A percentile compares a stretch with the other conserved stretches of the same genome.
Evolutionary conservation across 495 filamentous ascomycete genomes (phyloP).

Genomic region (Aspergillus campestris): DNA sequence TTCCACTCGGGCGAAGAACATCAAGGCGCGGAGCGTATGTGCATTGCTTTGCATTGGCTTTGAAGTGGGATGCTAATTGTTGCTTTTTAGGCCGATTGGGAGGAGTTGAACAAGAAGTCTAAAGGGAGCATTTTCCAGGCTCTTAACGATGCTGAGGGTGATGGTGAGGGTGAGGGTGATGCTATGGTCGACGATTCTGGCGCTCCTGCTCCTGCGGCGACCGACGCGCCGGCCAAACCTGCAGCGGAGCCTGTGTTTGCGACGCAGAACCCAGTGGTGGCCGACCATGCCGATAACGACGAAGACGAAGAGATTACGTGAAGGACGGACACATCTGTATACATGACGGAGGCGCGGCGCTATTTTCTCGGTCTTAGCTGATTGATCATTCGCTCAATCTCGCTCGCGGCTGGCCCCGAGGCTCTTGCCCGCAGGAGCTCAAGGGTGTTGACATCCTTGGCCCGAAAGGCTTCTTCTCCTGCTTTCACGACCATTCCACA

Average conservation of each 20-base stretch:
- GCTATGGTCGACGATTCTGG: slow-evolving; percentile 26
- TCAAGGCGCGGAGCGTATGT: slow-evolving; percentile 40
- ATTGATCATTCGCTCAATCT: slow-evolving; percentile 56
- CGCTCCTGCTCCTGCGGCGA: neutral
- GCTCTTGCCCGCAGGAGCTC: slow-evolving; percentile 51
- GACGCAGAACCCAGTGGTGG: slow-evolving; percentile 8
- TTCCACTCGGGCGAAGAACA: slow-evolving; percentile 47
- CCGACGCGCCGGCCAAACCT: slow-evolving; percentile 8
- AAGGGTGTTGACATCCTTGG: slow-evolving; percentile 64
- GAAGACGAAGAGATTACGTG: slow-evolving; percentile 40
- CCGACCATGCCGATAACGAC: slow-evolving; percentile 20
- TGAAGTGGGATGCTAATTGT: slow-evolving; percentile 6
- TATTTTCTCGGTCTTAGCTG: slow-evolving; percentile 45
- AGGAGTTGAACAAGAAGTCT: slow-evolving; percentile 32
- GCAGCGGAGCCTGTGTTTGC: slow-evolving; percentile 7
- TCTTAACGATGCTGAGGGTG: slow-evolving; percentile 20
- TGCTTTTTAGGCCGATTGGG: slow-evolving; percentile 33
- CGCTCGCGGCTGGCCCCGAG: slow-evolving; percentile 43
- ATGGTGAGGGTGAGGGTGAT: slow-evolving; percentile 24
- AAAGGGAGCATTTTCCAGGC: slow-evolving; percentile 16
- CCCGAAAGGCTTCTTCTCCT: slow-evolving; percentile 80
- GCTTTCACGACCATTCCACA: slow-evolving; percentile 87
- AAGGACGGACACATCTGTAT: slow-evolving; percentile 12
- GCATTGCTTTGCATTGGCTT: neutral
- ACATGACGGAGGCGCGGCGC: slow-evolving; percentile 3